Conservation (phyloP, 257 asterid species). For the Solanum tarapatanum region DNA sequence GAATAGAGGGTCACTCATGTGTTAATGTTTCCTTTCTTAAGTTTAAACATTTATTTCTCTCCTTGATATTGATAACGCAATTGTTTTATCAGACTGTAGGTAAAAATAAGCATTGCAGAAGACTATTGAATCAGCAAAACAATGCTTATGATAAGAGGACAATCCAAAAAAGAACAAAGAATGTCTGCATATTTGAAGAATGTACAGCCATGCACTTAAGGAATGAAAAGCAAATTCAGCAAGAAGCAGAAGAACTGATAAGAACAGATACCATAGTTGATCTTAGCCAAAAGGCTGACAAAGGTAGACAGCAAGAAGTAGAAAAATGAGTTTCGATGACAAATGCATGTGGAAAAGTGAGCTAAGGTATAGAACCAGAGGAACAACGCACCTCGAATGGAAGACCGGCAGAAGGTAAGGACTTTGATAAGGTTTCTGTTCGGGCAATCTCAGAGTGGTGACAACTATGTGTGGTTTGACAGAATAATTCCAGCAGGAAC, state of each 20-base stretch:
- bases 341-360: not conserved
- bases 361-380: not conserved
- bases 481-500: not conserved
- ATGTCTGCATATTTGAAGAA: not conserved
- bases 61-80: not conserved
- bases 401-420: not conserved
- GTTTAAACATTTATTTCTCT: not conserved
- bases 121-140: not conserved
- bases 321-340: not conserved
- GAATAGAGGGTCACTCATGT: not conserved
- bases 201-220: not conserved
- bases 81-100: not conserved
- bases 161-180: not conserved
- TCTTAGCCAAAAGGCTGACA: constrained; percentile 26
- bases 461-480: not conserved
- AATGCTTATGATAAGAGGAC: not conserved
- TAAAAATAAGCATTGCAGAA: not conserved
- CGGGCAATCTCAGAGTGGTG: not conserved
- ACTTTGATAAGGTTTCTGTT: not conserved
- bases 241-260: not conserved
- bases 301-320: not conserved
- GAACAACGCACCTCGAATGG: not conserved
- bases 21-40: not conserved
- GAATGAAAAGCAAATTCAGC: not conserved
- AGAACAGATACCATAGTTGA: constrained; percentile 23